phyloP scores from a whole-genome alignment of 768 basidiomycete species.

The Lactifluus echinatus region DNA sequence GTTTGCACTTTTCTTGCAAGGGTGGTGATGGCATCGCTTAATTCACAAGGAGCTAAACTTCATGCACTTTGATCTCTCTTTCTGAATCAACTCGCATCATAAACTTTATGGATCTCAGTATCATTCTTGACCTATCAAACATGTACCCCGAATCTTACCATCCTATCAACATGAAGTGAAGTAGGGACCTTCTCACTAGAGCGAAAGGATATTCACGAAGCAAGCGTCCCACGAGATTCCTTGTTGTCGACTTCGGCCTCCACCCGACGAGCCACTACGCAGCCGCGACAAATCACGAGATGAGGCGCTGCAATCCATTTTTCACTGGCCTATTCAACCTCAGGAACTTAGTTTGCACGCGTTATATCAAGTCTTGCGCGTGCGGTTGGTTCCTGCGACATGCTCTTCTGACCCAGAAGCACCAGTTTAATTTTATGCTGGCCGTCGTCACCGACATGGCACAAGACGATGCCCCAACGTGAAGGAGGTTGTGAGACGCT shows the following conservation, averaged over 20 bases:
- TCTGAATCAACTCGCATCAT: not conserved
- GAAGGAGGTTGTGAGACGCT: slow-evolving; percentile 26
- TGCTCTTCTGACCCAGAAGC: not conserved
- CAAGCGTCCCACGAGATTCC: slow-evolving; percentile 25
- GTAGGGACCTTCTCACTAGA: slow-evolving; percentile 19
- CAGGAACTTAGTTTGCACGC: slow-evolving; percentile 26
- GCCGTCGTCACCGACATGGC: slow-evolving; percentile 29
- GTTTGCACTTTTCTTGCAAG: slow-evolving; percentile 22
- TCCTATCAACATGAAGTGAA: slow-evolving; percentile 14
- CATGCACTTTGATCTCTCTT: slow-evolving; percentile 8
- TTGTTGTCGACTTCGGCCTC: slow-evolving; percentile 32
- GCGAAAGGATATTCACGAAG: slow-evolving; percentile 28
- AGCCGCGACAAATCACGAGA: slow-evolving; percentile 34
- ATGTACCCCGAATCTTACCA: slow-evolving; percentile 28
- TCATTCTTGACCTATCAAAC: slow-evolving; percentile 25
- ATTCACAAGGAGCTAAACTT: slow-evolving; percentile 19
- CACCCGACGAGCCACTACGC: slow-evolving; percentile 25
- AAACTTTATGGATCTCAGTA: not conserved
- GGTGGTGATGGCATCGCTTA: slow-evolving; percentile 17
- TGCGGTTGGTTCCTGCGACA: not conserved
- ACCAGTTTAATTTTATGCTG: slow-evolving; percentile 27
- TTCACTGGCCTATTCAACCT: slow-evolving; percentile 30
- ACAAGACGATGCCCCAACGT: slow-evolving; percentile 27
- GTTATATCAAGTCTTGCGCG: slow-evolving; percentile 23
- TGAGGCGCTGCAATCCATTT: slow-evolving; percentile 24